A percentile compares a stretch with the other conserved stretches of the same genome.
These are phyloP conservation scores for Hygrophorus pudorinus DNA, from an alignment of 768 basidiomycete species.

Conservation along the genomic window DNA sequence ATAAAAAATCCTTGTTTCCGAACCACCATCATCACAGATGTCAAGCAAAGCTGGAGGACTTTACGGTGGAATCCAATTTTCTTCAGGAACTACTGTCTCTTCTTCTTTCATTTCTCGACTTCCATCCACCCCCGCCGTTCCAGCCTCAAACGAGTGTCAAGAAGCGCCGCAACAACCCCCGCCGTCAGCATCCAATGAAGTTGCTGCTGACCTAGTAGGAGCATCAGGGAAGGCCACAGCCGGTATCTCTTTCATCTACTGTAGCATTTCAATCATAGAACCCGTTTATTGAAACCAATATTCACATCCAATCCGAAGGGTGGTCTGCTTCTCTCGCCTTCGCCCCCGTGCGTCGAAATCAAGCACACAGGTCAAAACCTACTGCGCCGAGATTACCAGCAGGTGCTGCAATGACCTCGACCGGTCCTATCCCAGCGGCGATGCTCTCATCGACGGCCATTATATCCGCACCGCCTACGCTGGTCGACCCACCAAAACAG, in stretches of 20 bases:
- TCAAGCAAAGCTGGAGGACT: slow-evolving; percentile 75
- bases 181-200: slow-evolving; percentile 16
- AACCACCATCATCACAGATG: slow-evolving; percentile 32
- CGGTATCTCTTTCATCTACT: slow-evolving; percentile 48
- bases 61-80: slow-evolving; percentile 83
- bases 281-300: slow-evolving; percentile 48
- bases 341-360: slow-evolving; percentile 65
- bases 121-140: slow-evolving; percentile 1
- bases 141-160: slow-evolving; percentile 12
- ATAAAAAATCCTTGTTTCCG: slow-evolving; percentile 23
- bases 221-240: slow-evolving; percentile 39
- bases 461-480: slow-evolving; percentile 58
- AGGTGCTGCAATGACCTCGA: slow-evolving; percentile 48
- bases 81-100: slow-evolving; percentile 50
- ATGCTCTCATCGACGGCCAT: slow-evolving; percentile 49
- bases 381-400: slow-evolving; percentile 43
- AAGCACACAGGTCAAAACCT: slow-evolving; percentile 48
- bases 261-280: slow-evolving; percentile 35
- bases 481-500: slow-evolving; percentile 31
- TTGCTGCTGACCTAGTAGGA: slow-evolving; percentile 13
- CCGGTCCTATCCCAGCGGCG: slow-evolving; percentile 19
- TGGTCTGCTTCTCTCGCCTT: slow-evolving; percentile 90
- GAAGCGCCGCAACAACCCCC: slow-evolving; percentile 10
- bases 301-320: slow-evolving; percentile 38
- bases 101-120: slow-evolving; percentile 27